Evolutionary conservation across 2,329 filamentous ascomycete species (phyloP).

Genomic region (Truncatella angustata): DNA sequence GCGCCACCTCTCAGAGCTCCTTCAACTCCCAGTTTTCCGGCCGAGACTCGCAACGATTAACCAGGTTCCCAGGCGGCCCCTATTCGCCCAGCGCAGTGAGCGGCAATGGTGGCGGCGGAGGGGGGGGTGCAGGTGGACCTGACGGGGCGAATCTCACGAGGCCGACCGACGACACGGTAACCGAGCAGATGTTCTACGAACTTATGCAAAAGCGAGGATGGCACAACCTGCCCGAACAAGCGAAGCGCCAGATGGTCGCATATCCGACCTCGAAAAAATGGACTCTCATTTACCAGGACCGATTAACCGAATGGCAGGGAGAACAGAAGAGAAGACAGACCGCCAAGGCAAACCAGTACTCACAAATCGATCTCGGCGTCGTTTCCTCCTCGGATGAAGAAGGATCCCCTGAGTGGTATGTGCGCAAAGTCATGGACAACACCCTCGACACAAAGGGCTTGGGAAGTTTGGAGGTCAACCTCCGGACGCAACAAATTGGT

Average conservation of each 20-base stretch:
- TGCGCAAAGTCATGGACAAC: constrained; percentile 95
- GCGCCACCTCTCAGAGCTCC: constrained; percentile 56
- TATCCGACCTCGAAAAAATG: constrained; percentile 96
- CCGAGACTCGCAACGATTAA: constrained; percentile 56
- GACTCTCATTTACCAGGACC: constrained; percentile 94
- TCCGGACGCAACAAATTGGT: constrained; percentile 93
- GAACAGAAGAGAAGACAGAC: constrained; percentile 86
- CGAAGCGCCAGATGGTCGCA: constrained; percentile 90
- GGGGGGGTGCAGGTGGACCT: no score
- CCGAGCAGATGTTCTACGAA: constrained; percentile 88
- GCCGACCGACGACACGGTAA: constrained; percentile 76
- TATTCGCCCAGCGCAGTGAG: constrained; percentile 13
- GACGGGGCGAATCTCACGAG: constrained; percentile 64
- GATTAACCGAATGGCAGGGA: constrained; percentile 87
- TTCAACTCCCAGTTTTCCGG: constrained; percentile 46
- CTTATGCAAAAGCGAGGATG: constrained; percentile 97
- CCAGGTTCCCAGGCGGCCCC: constrained; percentile 46
- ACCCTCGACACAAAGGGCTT: constrained; percentile 88
- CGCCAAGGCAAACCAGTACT: constrained; percentile 66
- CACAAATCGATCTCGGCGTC: constrained; percentile 67
- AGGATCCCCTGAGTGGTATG: constrained; percentile 96
- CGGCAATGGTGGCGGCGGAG: no score
- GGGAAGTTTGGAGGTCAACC: constrained; percentile 87
- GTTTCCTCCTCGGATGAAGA: constrained; percentile 77
- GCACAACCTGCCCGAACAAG: constrained; percentile 95